phyloP scores from a whole-genome alignment of 2,329 filamentous ascomycete genomes.

The Colletotrichum salicis region DNA sequence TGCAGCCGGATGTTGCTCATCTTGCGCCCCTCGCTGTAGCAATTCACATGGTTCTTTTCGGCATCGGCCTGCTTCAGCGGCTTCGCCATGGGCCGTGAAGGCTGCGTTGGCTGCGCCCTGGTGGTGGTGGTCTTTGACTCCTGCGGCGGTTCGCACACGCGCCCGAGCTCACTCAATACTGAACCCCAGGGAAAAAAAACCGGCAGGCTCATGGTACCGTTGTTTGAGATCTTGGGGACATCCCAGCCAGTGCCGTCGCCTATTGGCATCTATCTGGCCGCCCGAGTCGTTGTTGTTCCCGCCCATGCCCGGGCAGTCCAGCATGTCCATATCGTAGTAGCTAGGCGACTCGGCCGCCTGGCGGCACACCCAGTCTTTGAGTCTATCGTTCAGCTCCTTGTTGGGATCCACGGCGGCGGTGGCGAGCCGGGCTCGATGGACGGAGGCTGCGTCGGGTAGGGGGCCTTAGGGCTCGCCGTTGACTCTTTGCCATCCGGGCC shows the following conservation, averaged over 20 bases:
- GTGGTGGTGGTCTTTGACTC: background rate
- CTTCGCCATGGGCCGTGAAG: background rate
- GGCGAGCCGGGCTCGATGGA: constrained; percentile 35
- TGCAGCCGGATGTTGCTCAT: constrained; percentile 10
- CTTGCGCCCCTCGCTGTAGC: constrained; percentile 1
- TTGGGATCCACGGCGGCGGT: constrained; percentile 16
- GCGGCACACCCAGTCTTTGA: background rate
- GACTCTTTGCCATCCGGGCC: constrained; percentile 35
- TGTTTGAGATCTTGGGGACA: background rate
- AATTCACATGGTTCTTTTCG: background rate
- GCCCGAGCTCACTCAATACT: background rate
- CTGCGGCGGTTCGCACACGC: background rate
- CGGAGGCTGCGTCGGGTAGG: constrained; percentile 38
- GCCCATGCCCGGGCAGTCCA: constrained; percentile 7
- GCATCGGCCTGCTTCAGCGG: background rate
- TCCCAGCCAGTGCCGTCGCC: background rate
- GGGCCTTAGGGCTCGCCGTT: constrained; percentile 26
- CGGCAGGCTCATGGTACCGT: background rate
- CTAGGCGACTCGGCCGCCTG: background rate
- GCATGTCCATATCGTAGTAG: constrained; percentile 15
- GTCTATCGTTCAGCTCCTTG: background rate
- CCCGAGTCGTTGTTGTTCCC: background rate
- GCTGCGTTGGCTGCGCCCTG: background rate
- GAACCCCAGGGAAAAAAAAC: background rate
- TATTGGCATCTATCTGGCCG: background rate